These are phyloP conservation scores for Mycena polygramma DNA, from an alignment of 768 basidiomycete genomes.

Conservation along the genomic window DNA sequence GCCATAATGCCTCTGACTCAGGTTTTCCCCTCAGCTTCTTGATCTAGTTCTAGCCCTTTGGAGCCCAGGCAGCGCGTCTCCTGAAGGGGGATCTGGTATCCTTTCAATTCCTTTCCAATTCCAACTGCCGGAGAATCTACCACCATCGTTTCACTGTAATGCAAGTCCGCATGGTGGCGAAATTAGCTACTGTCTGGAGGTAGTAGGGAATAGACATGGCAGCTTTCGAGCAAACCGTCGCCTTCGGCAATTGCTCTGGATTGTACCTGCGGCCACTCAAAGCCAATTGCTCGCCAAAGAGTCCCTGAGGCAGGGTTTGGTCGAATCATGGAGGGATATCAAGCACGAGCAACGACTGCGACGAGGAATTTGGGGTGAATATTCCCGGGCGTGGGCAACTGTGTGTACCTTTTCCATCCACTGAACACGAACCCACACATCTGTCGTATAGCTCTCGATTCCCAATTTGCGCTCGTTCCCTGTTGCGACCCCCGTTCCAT, in stretches of 20 bases:
- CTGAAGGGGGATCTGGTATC: constrained; percentile 15
- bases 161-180: not conserved
- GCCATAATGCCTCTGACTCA: too few species aligned
- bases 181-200: constrained; percentile 28
- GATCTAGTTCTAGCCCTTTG: constrained; percentile 10
- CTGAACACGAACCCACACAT: not conserved
- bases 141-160: constrained; percentile 26
- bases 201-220: constrained; percentile 22
- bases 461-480: constrained; percentile 11
- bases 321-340: constrained; percentile 12
- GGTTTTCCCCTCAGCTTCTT: constrained; percentile 10
- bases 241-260: constrained; percentile 24
- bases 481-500: constrained; percentile 25
- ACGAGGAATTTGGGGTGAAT: constrained; percentile 32
- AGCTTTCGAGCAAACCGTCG: constrained; percentile 22
- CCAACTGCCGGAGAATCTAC: constrained; percentile 12
- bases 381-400: constrained; percentile 22
- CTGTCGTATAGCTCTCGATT: constrained; percentile 14
- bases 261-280: constrained; percentile 30
- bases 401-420: too few species aligned
- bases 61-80: constrained; percentile 16
- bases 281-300: constrained; percentile 14
- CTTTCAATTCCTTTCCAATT: constrained; percentile 19
- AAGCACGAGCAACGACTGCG: constrained; percentile 19
- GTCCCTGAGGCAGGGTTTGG: constrained; percentile 22